These are phyloP conservation scores for Coemansia umbellata DNA, from an alignment of 192 early-diverging fungal genomes.

Conservation along the genomic window DNA sequence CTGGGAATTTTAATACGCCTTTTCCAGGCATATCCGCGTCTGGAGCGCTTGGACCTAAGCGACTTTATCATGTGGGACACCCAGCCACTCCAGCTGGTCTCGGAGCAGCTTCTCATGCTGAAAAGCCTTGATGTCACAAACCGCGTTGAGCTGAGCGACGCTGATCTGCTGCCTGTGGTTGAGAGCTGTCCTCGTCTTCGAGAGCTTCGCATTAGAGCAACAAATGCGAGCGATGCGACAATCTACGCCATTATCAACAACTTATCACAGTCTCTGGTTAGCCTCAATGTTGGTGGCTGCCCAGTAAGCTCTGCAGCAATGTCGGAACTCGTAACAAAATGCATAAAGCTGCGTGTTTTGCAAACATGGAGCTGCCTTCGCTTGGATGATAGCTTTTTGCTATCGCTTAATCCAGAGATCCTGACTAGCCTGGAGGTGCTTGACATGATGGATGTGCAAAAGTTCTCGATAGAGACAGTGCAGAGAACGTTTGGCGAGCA, in stretches of 20 bases:
- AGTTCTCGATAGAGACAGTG: constrained; percentile 38
- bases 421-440: constrained; percentile 42
- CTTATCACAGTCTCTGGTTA: constrained; percentile 31
- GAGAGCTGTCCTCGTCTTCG: constrained; percentile 39
- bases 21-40: constrained; percentile 46
- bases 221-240: constrained; percentile 45
- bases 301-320: constrained; percentile 46
- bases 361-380: constrained; percentile 49
- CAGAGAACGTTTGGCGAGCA: constrained; percentile 39
- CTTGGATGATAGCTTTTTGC: constrained; percentile 43
- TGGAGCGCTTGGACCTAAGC: constrained; percentile 48
- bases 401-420: constrained; percentile 29
- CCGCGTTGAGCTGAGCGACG: constrained; percentile 48
- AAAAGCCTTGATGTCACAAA: constrained; percentile 47
- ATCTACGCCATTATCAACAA: constrained; percentile 32
- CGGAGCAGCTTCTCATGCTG: constrained; percentile 39
- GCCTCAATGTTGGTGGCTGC: constrained; percentile 49
- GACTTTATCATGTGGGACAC: constrained; percentile 55
- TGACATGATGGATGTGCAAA: constrained; percentile 52
- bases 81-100: constrained; percentile 38
- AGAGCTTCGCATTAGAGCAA: constrained; percentile 43
- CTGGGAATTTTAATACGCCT: constrained; percentile 36
- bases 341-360: constrained; percentile 30
- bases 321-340: constrained; percentile 41
- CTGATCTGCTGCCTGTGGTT: constrained; percentile 42